phyloP scores from a whole-genome alignment of 1,139 yeast species.

The Sporopachydermia cereana region DNA sequence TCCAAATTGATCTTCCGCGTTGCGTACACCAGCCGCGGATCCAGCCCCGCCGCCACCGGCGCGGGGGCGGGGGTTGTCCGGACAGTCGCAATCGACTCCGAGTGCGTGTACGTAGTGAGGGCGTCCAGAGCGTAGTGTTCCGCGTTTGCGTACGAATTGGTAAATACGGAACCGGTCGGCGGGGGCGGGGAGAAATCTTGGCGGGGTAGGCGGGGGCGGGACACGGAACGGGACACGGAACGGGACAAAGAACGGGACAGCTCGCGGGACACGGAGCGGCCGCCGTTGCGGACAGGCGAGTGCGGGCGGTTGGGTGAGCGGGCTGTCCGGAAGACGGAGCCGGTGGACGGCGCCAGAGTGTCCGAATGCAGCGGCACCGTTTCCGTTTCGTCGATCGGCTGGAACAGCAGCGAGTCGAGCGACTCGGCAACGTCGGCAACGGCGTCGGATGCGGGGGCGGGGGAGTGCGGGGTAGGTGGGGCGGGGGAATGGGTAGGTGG shows the following conservation, averaged over 20 bases:
- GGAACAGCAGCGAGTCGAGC: neutral
- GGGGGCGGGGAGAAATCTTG: slow-evolving; percentile 2
- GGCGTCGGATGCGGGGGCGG: neutral
- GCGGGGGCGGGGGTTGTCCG: neutral
- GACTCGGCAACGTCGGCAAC: neutral
- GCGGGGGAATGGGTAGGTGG: neutral
- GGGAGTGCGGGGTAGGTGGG: neutral
- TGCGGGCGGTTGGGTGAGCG: neutral
- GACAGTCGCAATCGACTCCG: neutral
- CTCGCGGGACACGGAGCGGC: neutral
- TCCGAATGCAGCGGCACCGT: neutral
- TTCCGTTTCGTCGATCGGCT: neutral
- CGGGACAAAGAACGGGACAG: neutral
- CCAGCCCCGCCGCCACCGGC: neutral
- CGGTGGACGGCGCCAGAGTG: neutral
- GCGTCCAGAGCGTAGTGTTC: neutral
- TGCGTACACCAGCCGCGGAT: neutral
- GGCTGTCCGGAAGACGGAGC: neutral
- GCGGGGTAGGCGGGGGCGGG: neutral
- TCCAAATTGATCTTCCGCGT: neutral
- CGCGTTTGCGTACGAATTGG: slow-evolving; percentile 2
- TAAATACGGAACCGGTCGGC: slow-evolving; percentile 4
- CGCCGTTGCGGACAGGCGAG: neutral
- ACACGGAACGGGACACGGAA: neutral
- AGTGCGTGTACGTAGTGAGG: slow-evolving; percentile 1